Base-by-base conservation (phyloP, 768 basidiomycete species). In the Podaxis carcinomalis region DNA sequence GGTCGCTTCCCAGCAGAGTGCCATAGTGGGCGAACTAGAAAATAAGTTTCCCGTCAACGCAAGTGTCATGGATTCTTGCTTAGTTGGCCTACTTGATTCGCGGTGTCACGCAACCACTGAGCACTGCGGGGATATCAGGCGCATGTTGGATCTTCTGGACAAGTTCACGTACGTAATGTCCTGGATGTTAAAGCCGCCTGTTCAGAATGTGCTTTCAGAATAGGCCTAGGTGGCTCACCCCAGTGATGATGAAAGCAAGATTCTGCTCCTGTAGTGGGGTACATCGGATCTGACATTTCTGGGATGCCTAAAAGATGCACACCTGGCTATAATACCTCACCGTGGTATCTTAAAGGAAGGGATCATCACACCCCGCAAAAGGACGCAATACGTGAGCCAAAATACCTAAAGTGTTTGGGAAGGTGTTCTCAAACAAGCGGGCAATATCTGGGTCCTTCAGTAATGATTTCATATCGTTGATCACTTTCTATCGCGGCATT, bases 41-140 rank as follows among this genome's bases (percentile, higher is more conserved):
- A 51, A 42, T 65, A 36, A 56, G 51, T 42, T 10, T 40, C 28
- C 37, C 40, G 65, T 51, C 64, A 39, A 28, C 21, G 13, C 28
- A 21, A 2, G 23, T 11, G n/a, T 16, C 49, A 49, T 35, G 32
- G 42, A 4, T 10, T 37, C 14, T 39, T 21, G 37, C 46, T 16
- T 19, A 35, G 46, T 53, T 32, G 35, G 67, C 73, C 28, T 57
- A 86, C 88, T 74, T 90, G 89, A 68, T 92, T 92, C 25, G 84
- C 87, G 21, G 90, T 89, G 68, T 92, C 90, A 53, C 90, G 86
- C 39, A 92, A 78, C 90, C 90, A 92, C 68, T 92, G 90, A 2
- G 90, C 90, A 35, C 89, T 92, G 61, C 36, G 51, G 42, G 59
- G 39, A 37, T 69, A 36, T 68, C 55, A 37, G 40, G 32, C 39